These are phyloP conservation scores for Zygoascus flipseniorum DNA, from an alignment of 805 yeast species.

Conservation along the genomic window DNA sequence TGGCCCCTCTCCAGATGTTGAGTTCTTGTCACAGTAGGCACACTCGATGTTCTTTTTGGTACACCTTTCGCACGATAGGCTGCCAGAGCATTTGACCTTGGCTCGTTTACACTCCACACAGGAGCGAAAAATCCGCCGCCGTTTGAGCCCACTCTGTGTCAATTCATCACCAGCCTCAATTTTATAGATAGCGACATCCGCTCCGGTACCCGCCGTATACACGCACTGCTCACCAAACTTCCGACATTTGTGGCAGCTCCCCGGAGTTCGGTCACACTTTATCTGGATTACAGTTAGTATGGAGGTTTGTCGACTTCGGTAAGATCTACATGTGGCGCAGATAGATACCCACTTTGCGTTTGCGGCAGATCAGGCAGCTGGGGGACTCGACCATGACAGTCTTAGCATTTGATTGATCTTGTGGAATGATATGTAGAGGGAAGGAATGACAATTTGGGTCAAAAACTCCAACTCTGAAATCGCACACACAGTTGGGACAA, in stretches of 20 bases:
- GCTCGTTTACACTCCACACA: slow-evolving; percentile 10
- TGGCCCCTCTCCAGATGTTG: not conserved
- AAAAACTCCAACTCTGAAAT: no score
- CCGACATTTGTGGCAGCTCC: slow-evolving; percentile 9
- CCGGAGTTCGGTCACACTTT: slow-evolving; percentile 11
- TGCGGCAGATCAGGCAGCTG: slow-evolving; percentile 6
- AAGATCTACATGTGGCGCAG: not conserved
- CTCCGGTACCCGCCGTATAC: not conserved
- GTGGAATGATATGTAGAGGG: no score
- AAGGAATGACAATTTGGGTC: no score
- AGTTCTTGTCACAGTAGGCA: not conserved
- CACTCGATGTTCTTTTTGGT: slow-evolving; percentile 4
- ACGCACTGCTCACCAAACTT: slow-evolving; percentile 9
- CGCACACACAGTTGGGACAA: no score
- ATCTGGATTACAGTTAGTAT: slow-evolving; percentile 6
- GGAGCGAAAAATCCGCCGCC: slow-evolving; percentile 9
- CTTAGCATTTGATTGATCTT: no score
- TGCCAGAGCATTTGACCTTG: slow-evolving; percentile 11
- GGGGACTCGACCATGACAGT: not conserved
- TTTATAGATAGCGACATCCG: not conserved
- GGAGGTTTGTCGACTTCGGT: no score
- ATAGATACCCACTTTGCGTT: slow-evolving; percentile 3
- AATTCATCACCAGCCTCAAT: not conserved
- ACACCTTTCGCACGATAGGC: slow-evolving; percentile 7
- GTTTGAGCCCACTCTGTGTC: slow-evolving; percentile 10